Evolutionary conservation across 2,329 filamentous ascomycete genomes (phyloP).

Genomic region (Colletotrichum sidae): DNA sequence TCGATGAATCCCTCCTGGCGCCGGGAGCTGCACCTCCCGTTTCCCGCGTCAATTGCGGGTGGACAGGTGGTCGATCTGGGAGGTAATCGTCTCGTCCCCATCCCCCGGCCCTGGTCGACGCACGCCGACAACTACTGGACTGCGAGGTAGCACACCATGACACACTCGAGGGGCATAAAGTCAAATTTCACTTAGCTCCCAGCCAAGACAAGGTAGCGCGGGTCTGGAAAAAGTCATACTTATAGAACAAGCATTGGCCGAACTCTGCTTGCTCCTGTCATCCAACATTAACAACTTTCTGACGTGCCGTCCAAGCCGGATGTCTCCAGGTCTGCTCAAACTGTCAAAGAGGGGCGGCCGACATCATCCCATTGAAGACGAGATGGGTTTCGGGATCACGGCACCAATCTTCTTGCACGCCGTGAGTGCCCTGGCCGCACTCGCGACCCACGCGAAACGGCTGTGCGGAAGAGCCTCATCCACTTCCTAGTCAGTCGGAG

Average conservation of each 20-base stretch:
- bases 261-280: conserved; percentile 23
- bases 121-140: background rate
- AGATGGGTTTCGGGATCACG: conserved; percentile 17
- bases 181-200: too few relatives aligned
- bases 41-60: background rate
- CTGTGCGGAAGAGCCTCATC: conserved; percentile 22
- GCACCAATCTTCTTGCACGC: conserved; percentile 17
- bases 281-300: conserved; percentile 27
- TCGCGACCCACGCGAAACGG: conserved; percentile 27
- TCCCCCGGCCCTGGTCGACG: conserved; percentile 16
- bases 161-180: too few relatives aligned
- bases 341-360: conserved; percentile 14
- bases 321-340: background rate
- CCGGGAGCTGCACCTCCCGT: conserved; percentile 26
- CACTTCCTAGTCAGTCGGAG: background rate
- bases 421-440: background rate
- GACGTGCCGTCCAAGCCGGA: conserved; percentile 17
- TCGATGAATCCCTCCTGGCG: conserved; percentile 36
- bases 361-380: conserved; percentile 26
- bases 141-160: too few relatives aligned
- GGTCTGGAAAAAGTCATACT: background rate
- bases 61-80: conserved; percentile 11
- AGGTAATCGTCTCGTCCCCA: conserved; percentile 15
- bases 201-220: conserved; percentile 7
- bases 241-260: background rate